Percentiles rank a stretch among this genome's conserved stretches.
Evolutionary conservation across 345 rosid species (phyloP).

Genomic region (Gossypium stocksii): DNA sequence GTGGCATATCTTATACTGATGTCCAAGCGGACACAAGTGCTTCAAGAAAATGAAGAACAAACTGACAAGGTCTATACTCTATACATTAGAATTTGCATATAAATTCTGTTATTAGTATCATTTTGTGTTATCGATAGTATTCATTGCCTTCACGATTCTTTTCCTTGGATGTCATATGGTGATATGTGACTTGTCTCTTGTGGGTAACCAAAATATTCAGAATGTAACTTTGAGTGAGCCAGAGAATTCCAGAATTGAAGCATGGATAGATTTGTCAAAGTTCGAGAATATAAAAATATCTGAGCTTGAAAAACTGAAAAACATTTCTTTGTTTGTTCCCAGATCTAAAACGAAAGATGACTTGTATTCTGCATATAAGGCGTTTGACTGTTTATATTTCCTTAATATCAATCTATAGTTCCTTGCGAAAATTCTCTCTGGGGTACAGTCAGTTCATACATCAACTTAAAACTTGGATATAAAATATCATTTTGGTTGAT

Average conservation of each 20-base stretch:
- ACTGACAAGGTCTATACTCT: not conserved
- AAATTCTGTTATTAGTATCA: not conserved
- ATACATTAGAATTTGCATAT: not conserved
- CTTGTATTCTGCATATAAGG: not conserved
- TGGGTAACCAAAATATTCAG: not conserved
- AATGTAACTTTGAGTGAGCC: not conserved
- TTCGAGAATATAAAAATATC: not conserved
- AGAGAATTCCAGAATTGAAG: not conserved
- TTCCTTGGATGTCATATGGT: not conserved
- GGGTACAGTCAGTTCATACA: not conserved
- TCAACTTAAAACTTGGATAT: not conserved
- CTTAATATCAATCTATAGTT: not conserved
- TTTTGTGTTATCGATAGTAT: not conserved
- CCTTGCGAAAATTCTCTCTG: not conserved
- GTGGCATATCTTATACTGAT: not conserved
- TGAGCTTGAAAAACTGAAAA: not conserved
- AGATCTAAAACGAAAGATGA: not conserved
- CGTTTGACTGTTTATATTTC: not conserved
- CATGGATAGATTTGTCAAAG: slow-evolving; percentile 2
- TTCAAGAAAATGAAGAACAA: not conserved
- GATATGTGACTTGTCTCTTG: not conserved
- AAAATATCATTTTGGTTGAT: slow-evolving; percentile 6
- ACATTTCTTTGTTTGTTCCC: not conserved
- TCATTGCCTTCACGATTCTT: not conserved
- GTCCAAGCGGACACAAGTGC: not conserved